Evolutionary conservation across 768 basidiomycete species (phyloP).

Genomic region (Porphyrellus cyaneotinctus): DNA sequence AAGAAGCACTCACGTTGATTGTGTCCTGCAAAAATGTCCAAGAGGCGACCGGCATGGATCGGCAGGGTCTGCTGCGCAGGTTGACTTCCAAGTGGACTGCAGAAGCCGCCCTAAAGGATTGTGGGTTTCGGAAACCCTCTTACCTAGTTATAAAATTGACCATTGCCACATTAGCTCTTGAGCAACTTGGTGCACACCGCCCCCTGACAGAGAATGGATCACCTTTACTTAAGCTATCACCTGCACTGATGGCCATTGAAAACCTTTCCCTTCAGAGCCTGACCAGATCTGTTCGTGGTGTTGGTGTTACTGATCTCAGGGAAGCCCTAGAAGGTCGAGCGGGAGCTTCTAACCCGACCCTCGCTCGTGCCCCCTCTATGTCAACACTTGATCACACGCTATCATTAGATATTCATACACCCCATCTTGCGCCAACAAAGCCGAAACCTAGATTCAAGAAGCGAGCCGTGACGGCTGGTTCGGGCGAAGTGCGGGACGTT

Average conservation of each 20-base stretch:
- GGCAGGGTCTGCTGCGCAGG: slow-evolving; percentile 48
- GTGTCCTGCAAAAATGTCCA: slow-evolving; percentile 52
- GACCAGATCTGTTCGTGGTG: slow-evolving; percentile 69
- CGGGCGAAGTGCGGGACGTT: slow-evolving; percentile 76
- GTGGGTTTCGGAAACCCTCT: slow-evolving; percentile 43
- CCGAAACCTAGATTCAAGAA: slow-evolving; percentile 57
- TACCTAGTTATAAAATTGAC: slow-evolving; percentile 11
- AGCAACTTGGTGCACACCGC: slow-evolving; percentile 51
- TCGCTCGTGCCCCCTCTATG: slow-evolving; percentile 65
- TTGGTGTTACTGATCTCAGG: slow-evolving; percentile 84
- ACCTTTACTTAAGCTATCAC: slow-evolving; percentile 75
- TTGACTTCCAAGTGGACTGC: slow-evolving; percentile 67
- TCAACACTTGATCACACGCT: slow-evolving; percentile 73
- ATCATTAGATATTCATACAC: slow-evolving; percentile 40
- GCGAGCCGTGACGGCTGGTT: slow-evolving; percentile 44
- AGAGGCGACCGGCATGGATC: slow-evolving; percentile 61
- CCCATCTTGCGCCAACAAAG: slow-evolving; percentile 43
- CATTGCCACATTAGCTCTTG: slow-evolving; percentile 43
- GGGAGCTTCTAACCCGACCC: slow-evolving; percentile 74
- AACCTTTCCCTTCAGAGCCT: slow-evolving; percentile 86
- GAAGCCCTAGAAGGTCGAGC: slow-evolving; percentile 86
- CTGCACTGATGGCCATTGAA: slow-evolving; percentile 86
- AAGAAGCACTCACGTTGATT: slow-evolving; percentile 54
- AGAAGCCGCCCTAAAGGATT: slow-evolving; percentile 67
- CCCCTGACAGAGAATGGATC: slow-evolving; percentile 66